These are phyloP conservation scores for Microdochium trichocladiopsis DNA, from an alignment of 2,329 filamentous ascomycete species.

Conservation along the genomic window DNA sequence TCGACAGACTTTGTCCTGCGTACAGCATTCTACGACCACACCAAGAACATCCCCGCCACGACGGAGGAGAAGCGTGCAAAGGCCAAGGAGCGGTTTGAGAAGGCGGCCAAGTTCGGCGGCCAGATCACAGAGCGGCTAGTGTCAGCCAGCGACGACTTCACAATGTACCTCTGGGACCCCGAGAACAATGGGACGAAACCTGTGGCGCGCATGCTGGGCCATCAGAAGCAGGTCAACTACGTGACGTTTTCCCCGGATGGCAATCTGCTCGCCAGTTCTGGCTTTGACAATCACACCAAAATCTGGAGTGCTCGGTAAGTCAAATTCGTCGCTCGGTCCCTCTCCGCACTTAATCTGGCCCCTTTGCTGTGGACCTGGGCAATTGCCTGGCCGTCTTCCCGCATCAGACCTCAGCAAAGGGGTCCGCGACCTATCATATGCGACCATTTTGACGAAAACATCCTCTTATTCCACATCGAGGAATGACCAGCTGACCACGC, in stretches of 20 bases:
- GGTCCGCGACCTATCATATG: too few relatives aligned
- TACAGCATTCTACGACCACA: conserved; percentile 83
- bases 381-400: too few relatives aligned
- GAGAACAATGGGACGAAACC: conserved; percentile 68
- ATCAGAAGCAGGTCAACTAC: conserved; percentile 95
- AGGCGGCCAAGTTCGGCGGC: conserved; percentile 70
- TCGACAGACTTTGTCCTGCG: conserved; percentile 87
- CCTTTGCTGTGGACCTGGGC: too few relatives aligned
- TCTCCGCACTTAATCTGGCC: too few relatives aligned
- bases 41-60: conserved; percentile 56
- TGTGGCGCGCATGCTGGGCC: conserved; percentile 79
- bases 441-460: too few relatives aligned
- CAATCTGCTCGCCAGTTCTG: conserved; percentile 75
- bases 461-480: too few relatives aligned
- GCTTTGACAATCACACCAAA: conserved; percentile 94
- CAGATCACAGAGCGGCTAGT: conserved; percentile 77
- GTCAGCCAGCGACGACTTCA: conserved; percentile 91
- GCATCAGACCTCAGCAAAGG: too few relatives aligned
- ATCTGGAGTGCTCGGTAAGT: conserved; percentile 72
- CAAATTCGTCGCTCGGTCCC: not conserved
- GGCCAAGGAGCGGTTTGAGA: conserved; percentile 77
- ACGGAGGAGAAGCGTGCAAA: conserved; percentile 66
- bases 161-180: conserved; percentile 93
- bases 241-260: conserved; percentile 92
- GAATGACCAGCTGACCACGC: conserved; percentile 8